Evolutionary conservation across 2,329 filamentous ascomycete genomes (phyloP), one percentile per base, ranked within the genome.

Genomic region (Juglanconis juglandina): DNA sequence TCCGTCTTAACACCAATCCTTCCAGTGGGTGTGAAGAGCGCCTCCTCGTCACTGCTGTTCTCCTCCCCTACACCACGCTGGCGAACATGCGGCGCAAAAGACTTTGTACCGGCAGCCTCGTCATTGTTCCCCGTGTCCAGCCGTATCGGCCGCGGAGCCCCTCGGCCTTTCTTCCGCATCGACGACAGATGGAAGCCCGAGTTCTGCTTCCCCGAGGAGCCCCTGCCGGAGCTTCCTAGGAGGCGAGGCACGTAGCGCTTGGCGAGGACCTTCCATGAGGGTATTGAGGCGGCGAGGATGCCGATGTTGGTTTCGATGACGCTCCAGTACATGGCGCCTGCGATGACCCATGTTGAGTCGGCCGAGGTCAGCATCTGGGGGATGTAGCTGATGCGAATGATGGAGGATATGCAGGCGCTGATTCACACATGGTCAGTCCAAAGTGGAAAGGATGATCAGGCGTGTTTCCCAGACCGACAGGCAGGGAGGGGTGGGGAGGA

Each of bases 361-460:
- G 58, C 48, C 24, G 71, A 72, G 17, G 65, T 68, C 46, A 79
- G 72, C 72, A 79, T 78, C 41, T 68, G 58, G 4, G 76, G 77
- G 59, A 80, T 74, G 44, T 73, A 78, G 32, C 75, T 77, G 56
- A 79, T 77, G 58, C 78, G 75, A 47, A 80, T 73, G 58, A 79
- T 78, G 6, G 76, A 78, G 11, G 77, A 78, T 42, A 79, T 65
- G 59, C 77, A 79, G 47, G 77, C 76, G 62, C 77, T 78, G 35
- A 32, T 55, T 11, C 10, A 39, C 2, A n/a, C 11, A 35, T 34
- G 33, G n/a, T 37, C n/a, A 52, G 14, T 24, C 6, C 2, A 5
- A 5, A 6, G 34, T 9, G n/a, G 17, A 34, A 2, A 14, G 10
- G 1, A 30, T 24, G 24, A 24, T 24, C 24, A 24, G 24, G 24